Conservation (phyloP, 2,329 filamentous ascomycete genomes). For the Aspergillus novoparasiticus region DNA sequence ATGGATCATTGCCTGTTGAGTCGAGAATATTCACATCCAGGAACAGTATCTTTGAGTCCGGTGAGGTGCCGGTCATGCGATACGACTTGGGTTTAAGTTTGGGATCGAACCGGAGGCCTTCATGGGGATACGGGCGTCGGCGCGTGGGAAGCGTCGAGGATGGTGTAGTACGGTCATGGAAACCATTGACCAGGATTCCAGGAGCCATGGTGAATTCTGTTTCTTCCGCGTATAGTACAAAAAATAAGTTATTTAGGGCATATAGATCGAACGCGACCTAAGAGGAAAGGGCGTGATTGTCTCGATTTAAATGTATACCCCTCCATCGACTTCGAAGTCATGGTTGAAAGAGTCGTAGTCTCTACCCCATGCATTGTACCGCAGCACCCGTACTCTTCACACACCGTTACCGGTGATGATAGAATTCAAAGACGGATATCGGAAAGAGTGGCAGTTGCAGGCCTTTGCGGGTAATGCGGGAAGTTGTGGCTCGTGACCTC, state of each 20-base stretch:
- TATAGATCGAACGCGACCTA: not conserved
- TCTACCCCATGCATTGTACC: not conserved
- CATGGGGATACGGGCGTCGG: not conserved
- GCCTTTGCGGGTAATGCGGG: not conserved
- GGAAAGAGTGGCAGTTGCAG: not conserved
- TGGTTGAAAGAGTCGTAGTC: not conserved
- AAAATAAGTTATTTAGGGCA: not conserved
- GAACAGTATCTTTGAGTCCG: conserved; percentile 33
- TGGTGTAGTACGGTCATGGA: not conserved
- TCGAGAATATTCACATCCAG: conserved; percentile 46
- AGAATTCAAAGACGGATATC: not conserved
- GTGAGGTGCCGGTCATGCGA: not conserved
- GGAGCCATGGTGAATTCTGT: not conserved
- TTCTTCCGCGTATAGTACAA: not conserved
- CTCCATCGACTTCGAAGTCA: not conserved
- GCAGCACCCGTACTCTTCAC: not conserved
- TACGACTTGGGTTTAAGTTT: not conserved
- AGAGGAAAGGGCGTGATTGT: not conserved
- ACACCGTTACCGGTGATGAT: not conserved
- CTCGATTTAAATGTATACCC: not conserved
- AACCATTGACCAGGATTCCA: not conserved
- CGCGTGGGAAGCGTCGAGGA: not conserved
- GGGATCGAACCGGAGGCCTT: not conserved
- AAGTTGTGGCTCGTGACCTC: not conserved
- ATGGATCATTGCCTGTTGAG: conserved; percentile 41